Evolutionary conservation across 805 yeast genomes (phyloP), one percentile per base, ranked within the genome.

Genomic region (Candida khao-thaluensis): DNA sequence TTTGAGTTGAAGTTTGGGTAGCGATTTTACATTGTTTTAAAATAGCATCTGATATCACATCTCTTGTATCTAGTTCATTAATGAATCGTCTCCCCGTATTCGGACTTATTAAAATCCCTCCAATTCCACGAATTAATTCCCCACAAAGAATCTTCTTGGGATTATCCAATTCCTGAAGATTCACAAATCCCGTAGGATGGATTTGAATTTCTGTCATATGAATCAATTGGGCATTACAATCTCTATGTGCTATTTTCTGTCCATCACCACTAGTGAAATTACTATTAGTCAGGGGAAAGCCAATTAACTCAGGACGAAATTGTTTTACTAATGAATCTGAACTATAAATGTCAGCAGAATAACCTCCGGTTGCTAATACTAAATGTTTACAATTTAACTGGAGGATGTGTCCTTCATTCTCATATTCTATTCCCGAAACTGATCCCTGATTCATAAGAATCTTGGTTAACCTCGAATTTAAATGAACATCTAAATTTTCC

Each of bases 311-410:
- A 6, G 81, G 80, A 23, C 77, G 66, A 45, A 64, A 71, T 41
- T 66, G 56, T 16, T 56, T 47, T 15, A 79, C 47, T 17, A 66
- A 44, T 5, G 58, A 52, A 30, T 64, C 62, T 30, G 60, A 56
- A 1, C 71, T 58, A 40, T 54, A 57, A 12, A 56, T 51, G 49
- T 66, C 72, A 3, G 69, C 72, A 3, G 77, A 71, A 50, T 64
- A 77, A 4, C 85, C 85, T 32, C 85, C 85, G 5, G 83, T 76
- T 21, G 82, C 79, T 31, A 79, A 57, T 1, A 79, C 67, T 1
- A 79, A 66, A 65, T 45, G 33, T 35, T 42, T 38, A 8, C 53
- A 45, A 8, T 20, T 26, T 18, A 49, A 14, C 2, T 18, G 18
- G 34, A 38, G 30, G 14, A 34, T 27, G 4, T 33, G 24, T 3